Evolutionary conservation across 2,329 filamentous ascomycete species (phyloP).

Genomic region (Paecilomyces fulvus): DNA sequence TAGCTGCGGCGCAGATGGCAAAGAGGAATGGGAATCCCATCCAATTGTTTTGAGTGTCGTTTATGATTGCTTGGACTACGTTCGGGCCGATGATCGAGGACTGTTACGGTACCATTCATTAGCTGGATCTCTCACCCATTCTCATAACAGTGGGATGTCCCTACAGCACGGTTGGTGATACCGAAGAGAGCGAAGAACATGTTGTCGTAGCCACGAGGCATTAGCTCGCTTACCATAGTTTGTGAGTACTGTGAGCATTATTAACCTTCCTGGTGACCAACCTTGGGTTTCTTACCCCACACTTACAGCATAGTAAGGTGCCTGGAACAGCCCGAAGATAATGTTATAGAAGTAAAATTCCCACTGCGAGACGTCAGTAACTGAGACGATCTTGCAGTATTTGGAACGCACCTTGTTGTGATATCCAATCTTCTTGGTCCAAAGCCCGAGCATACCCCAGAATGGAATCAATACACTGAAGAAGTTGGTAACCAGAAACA

Average conservation of each 20-base stretch:
- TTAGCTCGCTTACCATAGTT: slow-evolving; percentile 39
- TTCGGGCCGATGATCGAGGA: slow-evolving; percentile 38
- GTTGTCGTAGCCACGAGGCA: slow-evolving; percentile 35
- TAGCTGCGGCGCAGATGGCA: slow-evolving; percentile 28
- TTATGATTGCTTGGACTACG: slow-evolving; percentile 37
- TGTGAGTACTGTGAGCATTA: slow-evolving; percentile 27
- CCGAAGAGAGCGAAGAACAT: slow-evolving; percentile 39
- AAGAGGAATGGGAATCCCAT: slow-evolving; percentile 38
- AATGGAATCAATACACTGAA: slow-evolving; percentile 35
- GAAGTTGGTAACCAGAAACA: slow-evolving; percentile 36
- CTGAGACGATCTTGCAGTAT: background rate
- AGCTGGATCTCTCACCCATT: background rate
- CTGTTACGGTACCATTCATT: slow-evolving; percentile 11
- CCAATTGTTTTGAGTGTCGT: slow-evolving; percentile 34
- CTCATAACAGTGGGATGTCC: slow-evolving; percentile 4
- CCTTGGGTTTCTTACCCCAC: background rate
- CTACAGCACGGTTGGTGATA: slow-evolving; percentile 36
- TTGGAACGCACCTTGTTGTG: slow-evolving; percentile 23
- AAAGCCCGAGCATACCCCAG: slow-evolving; percentile 36
- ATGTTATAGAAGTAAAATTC: slow-evolving; percentile 39
- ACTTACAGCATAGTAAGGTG: slow-evolving; percentile 33
- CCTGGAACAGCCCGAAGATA: slow-evolving; percentile 35
- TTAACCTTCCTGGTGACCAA: background rate
- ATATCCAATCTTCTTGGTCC: slow-evolving; percentile 32
- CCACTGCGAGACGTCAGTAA: slow-evolving; percentile 17